phyloP scores from a whole-genome alignment of 169 alveolate species.

The Plasmodium gallinaceum region DNA sequence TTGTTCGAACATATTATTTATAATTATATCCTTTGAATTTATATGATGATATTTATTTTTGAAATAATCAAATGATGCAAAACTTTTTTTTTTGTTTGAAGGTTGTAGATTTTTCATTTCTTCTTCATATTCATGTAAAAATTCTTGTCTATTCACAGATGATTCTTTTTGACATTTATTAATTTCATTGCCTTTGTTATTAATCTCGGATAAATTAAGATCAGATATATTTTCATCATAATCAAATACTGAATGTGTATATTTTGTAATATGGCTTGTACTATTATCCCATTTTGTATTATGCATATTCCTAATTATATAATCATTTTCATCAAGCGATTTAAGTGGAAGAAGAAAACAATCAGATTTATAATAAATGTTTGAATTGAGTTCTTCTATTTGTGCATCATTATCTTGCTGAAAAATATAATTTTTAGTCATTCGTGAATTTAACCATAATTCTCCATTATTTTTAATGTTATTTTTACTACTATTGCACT shows the following conservation, averaged over 20 bases:
- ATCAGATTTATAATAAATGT: conserved; percentile 17
- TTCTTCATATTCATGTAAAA: conserved; percentile 13
- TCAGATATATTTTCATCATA: conserved; percentile 50
- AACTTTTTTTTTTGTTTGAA: conserved; percentile 18
- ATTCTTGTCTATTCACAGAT: conserved; percentile 30
- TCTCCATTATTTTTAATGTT: conserved; percentile 15
- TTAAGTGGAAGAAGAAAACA: conserved; percentile 29
- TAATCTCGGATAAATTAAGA: conserved; percentile 26
- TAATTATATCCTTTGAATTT: conserved; percentile 11
- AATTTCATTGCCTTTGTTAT: conserved; percentile 17
- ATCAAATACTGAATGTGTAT: conserved; percentile 43
- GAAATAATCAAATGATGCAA: conserved; percentile 28
- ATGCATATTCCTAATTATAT: conserved; percentile 15
- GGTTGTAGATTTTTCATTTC: conserved; percentile 24
- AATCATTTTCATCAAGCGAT: conserved; percentile 61
- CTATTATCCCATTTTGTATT: conserved; percentile 30
- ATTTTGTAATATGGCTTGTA: conserved; percentile 15
- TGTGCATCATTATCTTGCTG: conserved; percentile 16
- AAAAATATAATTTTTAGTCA: conserved; percentile 23
- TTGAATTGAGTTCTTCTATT: conserved; percentile 47
- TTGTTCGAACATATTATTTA: conserved; percentile 49
- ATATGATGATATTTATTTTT: conserved; percentile 18
- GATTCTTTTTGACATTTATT: conserved; percentile 29
- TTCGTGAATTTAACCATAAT: conserved; percentile 21
- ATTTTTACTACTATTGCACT: conserved; percentile 13